Evolutionary conservation across 164 flowering plant genomes (phyloP).

Genomic region (Brasenia schreberi): DNA sequence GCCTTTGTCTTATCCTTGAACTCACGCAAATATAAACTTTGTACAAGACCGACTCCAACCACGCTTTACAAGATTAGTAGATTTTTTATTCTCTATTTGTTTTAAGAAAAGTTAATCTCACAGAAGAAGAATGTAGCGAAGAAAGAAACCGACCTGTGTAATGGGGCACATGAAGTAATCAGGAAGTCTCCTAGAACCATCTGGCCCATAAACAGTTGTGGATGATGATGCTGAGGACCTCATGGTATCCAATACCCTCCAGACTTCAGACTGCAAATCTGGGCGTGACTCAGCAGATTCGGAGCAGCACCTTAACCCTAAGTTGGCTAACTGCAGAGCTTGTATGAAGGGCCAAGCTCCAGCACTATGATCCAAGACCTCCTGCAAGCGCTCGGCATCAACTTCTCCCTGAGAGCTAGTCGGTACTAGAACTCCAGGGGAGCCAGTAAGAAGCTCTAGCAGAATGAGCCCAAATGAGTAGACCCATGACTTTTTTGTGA

Average conservation of each 20-base stretch:
- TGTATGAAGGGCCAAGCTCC: constrained; percentile 92
- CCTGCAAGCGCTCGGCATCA: constrained; percentile 33
- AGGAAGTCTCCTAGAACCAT: constrained; percentile 33
- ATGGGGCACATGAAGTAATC: constrained; percentile 58
- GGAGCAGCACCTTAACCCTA: constrained; percentile 68
- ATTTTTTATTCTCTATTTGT: too few relatives aligned
- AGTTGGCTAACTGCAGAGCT: constrained; percentile 65
- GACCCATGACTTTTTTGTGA: constrained; percentile 63
- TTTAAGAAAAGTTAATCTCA: too few relatives aligned
- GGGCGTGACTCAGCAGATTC: constrained; percentile 42
- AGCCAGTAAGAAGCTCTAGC: constrained; percentile 58
- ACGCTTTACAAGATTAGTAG: too few relatives aligned
- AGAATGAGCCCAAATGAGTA: constrained; percentile 79
- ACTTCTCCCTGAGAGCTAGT: constrained; percentile 59
- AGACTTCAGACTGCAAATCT: constrained; percentile 58
- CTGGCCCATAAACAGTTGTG: constrained; percentile 20
- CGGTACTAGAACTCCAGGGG: constrained; percentile 40
- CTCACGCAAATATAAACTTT: too few relatives aligned
- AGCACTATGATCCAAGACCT: constrained; percentile 56
- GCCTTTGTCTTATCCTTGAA: too few relatives aligned
- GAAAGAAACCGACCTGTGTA: constrained; percentile 20
- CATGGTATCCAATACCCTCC: constrained; percentile 61
- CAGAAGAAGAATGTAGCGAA: too few relatives aligned
- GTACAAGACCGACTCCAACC: too few relatives aligned
- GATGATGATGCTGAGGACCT: constrained; percentile 34